Percentiles rank a stretch among this genome's conserved stretches.
Conservation (phyloP, 306 rosid genomes). For the Cucurbita moschata region DNA sequence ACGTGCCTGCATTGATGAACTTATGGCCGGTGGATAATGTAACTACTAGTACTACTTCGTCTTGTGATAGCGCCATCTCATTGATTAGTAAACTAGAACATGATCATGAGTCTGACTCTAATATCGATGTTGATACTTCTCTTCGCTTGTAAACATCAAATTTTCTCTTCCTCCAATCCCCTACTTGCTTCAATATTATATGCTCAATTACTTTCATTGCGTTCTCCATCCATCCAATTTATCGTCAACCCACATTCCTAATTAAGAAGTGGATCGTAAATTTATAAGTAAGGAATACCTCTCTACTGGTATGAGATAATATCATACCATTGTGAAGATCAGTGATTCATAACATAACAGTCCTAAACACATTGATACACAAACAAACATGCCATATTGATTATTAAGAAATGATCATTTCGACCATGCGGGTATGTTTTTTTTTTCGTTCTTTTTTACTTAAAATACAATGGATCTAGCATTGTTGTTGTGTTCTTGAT, state of each 20-base stretch:
- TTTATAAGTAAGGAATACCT: too few relatives aligned
- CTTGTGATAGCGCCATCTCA: neutral
- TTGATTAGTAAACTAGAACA: conserved; percentile 15
- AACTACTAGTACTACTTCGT: neutral
- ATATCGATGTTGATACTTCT: conserved; percentile 68
- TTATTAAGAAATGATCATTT: neutral
- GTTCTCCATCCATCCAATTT: too few relatives aligned
- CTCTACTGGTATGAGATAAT: too few relatives aligned
- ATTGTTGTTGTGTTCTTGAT: neutral
- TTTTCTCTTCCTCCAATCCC: neutral
- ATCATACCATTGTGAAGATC: too few relatives aligned
- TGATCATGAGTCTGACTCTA: conserved; percentile 18
- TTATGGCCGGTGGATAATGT: conserved; percentile 6
- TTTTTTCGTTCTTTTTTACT: too few relatives aligned
- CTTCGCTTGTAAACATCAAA: conserved; percentile 50
- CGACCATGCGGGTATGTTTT: too few relatives aligned
- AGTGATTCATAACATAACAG: too few relatives aligned
- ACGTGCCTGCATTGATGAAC: conserved; percentile 12
- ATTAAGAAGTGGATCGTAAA: too few relatives aligned
- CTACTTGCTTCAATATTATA: neutral
- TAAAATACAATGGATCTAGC: too few relatives aligned
- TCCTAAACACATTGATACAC: too few relatives aligned
- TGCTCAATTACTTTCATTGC: too few relatives aligned
- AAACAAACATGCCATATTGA: neutral
- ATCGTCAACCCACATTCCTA: too few relatives aligned